Evolutionary conservation across 768 basidiomycete genomes (phyloP), one percentile per base, ranked within the genome.

Genomic region (Mycena latifolia): DNA sequence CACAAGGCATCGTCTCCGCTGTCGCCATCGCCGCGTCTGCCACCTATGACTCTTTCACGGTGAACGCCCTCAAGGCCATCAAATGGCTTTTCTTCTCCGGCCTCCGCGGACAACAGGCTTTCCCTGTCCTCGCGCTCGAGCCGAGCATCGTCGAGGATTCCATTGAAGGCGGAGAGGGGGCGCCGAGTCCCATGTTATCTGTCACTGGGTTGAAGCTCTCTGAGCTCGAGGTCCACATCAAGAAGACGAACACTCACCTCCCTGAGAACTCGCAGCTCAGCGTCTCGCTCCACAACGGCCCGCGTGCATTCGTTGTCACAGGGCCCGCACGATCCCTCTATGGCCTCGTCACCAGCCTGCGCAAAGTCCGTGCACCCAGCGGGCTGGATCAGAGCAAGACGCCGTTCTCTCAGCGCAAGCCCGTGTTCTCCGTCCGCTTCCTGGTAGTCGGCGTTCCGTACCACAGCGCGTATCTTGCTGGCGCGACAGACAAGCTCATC

Each of bases 1-100:
- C 96, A 2, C 97, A 99, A 78, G 98, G 98, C 70, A 89, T 99
- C 71, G 90, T 98, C 52, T 94, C 96, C 15, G 98, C 98, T n/a
- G 87, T 96, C 56, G 90, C 88, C 41, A 89, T 98, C 73, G 86
- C 96, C 9, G 89, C 93, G 6, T 95, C 96, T 6, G 83, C 84
- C 20, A 88, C 89, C 27, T 89, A 90, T 66, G 90, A 91, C 51
- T 89, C 91, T 4, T 93, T 95, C 78, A 81, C 86, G 61, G 79
- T 79, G 63, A 97, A 98, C 79, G 84, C 89, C 11, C 81, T 85
- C 75, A 96, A 97, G 77, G 94, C 95, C 35, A 78, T 98, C 71
- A 91, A 86, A 72, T 97, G 96, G 90, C 86, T 98, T 22, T 97
- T 99, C 86, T 96, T 89, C 81, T 91, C 92, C 70, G 95, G 96